Conservation (phyloP, 148 eudicot genomes). For the Camellia sinensis region DNA sequence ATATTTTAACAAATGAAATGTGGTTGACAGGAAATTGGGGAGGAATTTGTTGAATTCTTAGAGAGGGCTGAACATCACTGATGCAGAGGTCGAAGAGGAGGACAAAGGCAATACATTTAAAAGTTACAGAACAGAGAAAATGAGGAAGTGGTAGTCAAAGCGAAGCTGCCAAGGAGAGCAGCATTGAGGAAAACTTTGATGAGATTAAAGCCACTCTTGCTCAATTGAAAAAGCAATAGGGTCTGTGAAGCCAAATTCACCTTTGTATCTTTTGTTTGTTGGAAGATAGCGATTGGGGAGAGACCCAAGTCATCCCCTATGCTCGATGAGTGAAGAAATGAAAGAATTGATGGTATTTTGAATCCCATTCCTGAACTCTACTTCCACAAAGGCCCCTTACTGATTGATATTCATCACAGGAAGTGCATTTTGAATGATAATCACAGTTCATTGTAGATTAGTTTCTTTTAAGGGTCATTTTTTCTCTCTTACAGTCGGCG, state of each 20-base stretch:
- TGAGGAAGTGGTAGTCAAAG: constrained; percentile 24
- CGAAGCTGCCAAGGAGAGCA: constrained; percentile 31
- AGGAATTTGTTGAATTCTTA: constrained; percentile 93
- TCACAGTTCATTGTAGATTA: background rate
- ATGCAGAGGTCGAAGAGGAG: constrained; percentile 31
- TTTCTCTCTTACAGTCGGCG: background rate
- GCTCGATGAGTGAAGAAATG: background rate
- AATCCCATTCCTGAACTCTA: background rate
- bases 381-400: background rate
- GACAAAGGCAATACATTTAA: constrained; percentile 21
- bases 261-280: background rate
- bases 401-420: background rate
- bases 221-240: constrained; percentile 77
- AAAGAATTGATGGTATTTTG: background rate
- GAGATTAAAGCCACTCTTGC: constrained; percentile 93
- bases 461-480: background rate
- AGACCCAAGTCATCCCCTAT: too few relatives aligned
- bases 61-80: constrained; percentile 80
- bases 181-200: constrained; percentile 61
- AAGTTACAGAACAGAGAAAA: constrained; percentile 26
- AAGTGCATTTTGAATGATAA: background rate
- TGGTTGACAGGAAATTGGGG: constrained; percentile 79
- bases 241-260: constrained; percentile 37
- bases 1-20: background rate
- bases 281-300: background rate